Conservation (phyloP, 2,329 filamentous ascomycete species). For the Zalaria sp. region DNA sequence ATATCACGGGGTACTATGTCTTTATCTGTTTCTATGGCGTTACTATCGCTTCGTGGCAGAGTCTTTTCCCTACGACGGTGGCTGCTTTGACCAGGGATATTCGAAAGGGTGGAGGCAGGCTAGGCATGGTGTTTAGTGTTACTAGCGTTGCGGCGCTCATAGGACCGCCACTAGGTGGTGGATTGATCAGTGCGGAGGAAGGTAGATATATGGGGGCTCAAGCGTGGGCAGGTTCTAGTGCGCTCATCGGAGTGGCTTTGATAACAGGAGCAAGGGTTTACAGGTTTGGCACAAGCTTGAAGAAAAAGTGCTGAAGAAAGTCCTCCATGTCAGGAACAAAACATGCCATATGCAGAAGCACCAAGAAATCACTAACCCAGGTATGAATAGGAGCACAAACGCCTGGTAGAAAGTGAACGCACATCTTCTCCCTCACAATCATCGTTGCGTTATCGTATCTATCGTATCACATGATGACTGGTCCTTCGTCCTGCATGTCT, state of each 20-base stretch:
- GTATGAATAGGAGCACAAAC: too few relatives aligned
- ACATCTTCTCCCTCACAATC: too few relatives aligned
- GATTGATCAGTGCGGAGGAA: constrained; percentile 24
- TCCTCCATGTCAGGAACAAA: too few relatives aligned
- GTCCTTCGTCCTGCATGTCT: too few relatives aligned
- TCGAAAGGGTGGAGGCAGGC: constrained; percentile 29
- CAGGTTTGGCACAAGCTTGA: constrained; percentile 12
- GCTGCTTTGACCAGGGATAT: constrained; percentile 31
- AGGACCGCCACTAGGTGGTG: constrained; percentile 33
- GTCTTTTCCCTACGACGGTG: constrained; percentile 28
- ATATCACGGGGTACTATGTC: constrained; percentile 22
- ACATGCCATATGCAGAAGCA: too few relatives aligned
- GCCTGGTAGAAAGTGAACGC: too few relatives aligned
- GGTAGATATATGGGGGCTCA: constrained; percentile 29
- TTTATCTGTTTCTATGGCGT: constrained; percentile 33
- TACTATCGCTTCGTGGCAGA: constrained; percentile 29
- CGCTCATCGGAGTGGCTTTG: constrained; percentile 8
- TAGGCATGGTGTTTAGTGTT: constrained; percentile 34
- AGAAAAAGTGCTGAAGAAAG: not conserved
- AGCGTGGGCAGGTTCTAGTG: constrained; percentile 23
- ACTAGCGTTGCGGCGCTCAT: constrained; percentile 30
- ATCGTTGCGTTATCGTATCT: too few relatives aligned
- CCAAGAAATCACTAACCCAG: too few relatives aligned
- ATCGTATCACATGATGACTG: too few relatives aligned
- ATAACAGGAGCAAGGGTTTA: constrained; percentile 11